Percentiles rank a stretch among this genome's conserved stretches.
Conservation (phyloP, 2,329 filamentous ascomycete species). For the Diplodia seriata region DNA sequence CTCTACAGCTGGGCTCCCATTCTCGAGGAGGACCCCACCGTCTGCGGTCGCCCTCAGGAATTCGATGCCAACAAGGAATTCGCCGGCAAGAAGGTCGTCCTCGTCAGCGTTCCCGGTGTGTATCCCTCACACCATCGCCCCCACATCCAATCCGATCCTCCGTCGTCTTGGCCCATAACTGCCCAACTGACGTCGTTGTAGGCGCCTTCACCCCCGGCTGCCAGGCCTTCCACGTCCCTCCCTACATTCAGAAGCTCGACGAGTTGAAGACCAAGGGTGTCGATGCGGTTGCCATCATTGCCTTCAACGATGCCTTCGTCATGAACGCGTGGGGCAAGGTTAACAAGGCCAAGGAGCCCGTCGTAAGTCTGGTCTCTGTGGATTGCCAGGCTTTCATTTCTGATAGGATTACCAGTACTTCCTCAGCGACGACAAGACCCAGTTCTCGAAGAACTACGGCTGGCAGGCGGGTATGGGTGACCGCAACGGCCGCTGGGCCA, state of each 20-base stretch:
- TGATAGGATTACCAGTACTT: slow-evolving; percentile 63
- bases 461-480: slow-evolving; percentile 73
- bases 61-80: slow-evolving; percentile 83
- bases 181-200: slow-evolving; percentile 37
- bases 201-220: slow-evolving; percentile 88
- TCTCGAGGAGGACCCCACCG: slow-evolving; percentile 72
- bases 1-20: slow-evolving; percentile 74
- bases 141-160: background rate
- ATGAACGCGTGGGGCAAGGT: slow-evolving; percentile 93
- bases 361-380: slow-evolving; percentile 53
- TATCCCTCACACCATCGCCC: slow-evolving; percentile 22
- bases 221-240: slow-evolving; percentile 79
- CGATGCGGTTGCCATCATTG: slow-evolving; percentile 80
- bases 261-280: slow-evolving; percentile 81
- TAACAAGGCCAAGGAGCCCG: slow-evolving; percentile 75
- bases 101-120: slow-evolving; percentile 70
- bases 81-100: slow-evolving; percentile 72
- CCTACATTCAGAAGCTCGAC: slow-evolving; percentile 75
- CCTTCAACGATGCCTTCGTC: slow-evolving; percentile 84
- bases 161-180: background rate
- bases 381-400: background rate
- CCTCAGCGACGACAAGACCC: slow-evolving; percentile 73
- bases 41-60: slow-evolving; percentile 78
- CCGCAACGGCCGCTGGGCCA: slow-evolving; percentile 78
- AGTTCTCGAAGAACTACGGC: slow-evolving; percentile 79